Conservation (phyloP, 2,329 filamentous ascomycete genomes). For the Pseudogymnoascus sp. region DNA sequence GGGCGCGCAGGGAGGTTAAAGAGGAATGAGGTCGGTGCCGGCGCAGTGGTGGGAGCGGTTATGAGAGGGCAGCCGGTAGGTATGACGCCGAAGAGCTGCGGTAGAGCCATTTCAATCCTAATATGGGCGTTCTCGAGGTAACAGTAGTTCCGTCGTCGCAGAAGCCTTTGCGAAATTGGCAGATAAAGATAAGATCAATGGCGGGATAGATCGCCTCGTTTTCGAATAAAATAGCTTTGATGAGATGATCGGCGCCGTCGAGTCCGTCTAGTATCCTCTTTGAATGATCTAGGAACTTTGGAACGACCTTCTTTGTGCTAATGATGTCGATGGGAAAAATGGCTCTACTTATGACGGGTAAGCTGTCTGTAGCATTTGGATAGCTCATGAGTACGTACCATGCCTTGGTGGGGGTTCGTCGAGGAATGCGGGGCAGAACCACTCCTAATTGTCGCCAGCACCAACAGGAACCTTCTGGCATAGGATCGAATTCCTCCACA, state of each 20-base stretch:
- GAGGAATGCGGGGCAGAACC: background rate
- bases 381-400: background rate
- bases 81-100: constrained; percentile 47
- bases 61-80: constrained; percentile 52
- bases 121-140: background rate
- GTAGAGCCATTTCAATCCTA: constrained; percentile 8
- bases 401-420: background rate
- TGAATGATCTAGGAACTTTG: background rate
- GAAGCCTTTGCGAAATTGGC: background rate
- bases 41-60: constrained; percentile 44
- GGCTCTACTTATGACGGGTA: background rate
- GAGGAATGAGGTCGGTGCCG: constrained; percentile 46
- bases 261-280: background rate
- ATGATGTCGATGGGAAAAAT: background rate
- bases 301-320: background rate
- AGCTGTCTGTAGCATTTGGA: background rate
- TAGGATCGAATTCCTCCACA: background rate
- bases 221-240: background rate
- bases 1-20: constrained; percentile 41
- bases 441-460: background rate
- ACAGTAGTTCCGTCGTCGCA: background rate
- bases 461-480: constrained; percentile 4
- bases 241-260: background rate
- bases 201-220: background rate
- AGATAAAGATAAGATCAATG: background rate